These are phyloP conservation scores for Mucor indicus DNA, from an alignment of 371 early-diverging fungal species.

Conservation along the genomic window DNA sequence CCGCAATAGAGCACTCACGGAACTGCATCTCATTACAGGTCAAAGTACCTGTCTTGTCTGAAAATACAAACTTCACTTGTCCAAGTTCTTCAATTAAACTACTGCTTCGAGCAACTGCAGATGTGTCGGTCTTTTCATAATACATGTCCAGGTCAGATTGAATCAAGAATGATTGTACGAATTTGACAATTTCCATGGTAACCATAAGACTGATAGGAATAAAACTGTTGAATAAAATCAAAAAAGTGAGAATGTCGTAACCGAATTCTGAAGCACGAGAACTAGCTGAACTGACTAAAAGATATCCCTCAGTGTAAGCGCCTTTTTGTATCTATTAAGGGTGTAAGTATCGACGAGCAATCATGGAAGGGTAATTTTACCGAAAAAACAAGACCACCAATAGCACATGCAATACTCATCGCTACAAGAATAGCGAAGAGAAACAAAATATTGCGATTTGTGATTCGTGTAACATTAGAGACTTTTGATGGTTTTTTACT, in stretches of 20 bases:
- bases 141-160: slow-evolving; percentile 86
- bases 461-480: slow-evolving; percentile 78
- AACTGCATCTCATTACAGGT: slow-evolving; percentile 97
- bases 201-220: slow-evolving; percentile 92
- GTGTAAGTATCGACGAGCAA: background rate
- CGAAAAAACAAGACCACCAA: slow-evolving; percentile 65
- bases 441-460: slow-evolving; percentile 90
- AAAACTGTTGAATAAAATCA: slow-evolving; percentile 88
- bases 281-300: slow-evolving; percentile 15
- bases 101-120: slow-evolving; percentile 84
- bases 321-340: slow-evolving; percentile 35
- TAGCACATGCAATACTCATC: slow-evolving; percentile 84
- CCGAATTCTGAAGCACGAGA: slow-evolving; percentile 51
- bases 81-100: slow-evolving; percentile 94
- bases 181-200: slow-evolving; percentile 91
- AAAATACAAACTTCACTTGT: slow-evolving; percentile 81
- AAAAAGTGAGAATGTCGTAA: slow-evolving; percentile 79
- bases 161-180: slow-evolving; percentile 76
- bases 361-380: slow-evolving; percentile 17
- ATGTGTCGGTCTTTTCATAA: slow-evolving; percentile 78
- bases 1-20: slow-evolving; percentile 79
- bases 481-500: slow-evolving; percentile 52
- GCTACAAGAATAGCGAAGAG: slow-evolving; percentile 83
- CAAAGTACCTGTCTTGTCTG: slow-evolving; percentile 94
- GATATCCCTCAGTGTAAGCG: slow-evolving; percentile 34